phyloP scores from a whole-genome alignment of 2,329 filamentous ascomycete species.

The Cercospora beticola region DNA sequence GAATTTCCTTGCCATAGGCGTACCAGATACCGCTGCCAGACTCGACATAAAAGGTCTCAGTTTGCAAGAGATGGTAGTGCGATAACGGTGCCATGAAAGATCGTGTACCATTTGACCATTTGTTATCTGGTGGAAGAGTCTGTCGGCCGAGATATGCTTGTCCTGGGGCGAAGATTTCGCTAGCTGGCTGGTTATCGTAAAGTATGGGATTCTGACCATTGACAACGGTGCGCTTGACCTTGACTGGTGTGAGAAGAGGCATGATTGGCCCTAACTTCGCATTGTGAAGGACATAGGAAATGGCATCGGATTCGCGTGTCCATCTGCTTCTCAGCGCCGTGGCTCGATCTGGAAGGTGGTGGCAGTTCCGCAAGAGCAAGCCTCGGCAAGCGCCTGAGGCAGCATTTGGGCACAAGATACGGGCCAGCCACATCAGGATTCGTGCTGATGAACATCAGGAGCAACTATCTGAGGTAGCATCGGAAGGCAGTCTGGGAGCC shows the following conservation, averaged over 20 bases:
- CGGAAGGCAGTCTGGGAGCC: no score
- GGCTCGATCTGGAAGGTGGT: no score
- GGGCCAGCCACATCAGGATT: no score
- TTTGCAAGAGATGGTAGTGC: conserved; percentile 25
- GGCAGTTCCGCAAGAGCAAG: no score
- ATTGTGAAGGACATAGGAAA: no score
- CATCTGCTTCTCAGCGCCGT: no score
- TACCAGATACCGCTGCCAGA: conserved; percentile 22
- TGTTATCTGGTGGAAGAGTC: conserved; percentile 15
- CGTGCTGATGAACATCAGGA: no score
- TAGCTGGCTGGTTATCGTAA: conserved; percentile 5
- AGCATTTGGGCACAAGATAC: no score
- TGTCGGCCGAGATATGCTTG: conserved; percentile 18
- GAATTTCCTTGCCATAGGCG: conserved; percentile 11
- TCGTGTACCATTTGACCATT: conserved; percentile 17
- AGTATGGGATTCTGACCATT: conserved; percentile 5
- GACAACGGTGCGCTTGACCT: neutral
- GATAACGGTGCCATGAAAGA: conserved; percentile 22
- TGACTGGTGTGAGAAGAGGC: neutral
- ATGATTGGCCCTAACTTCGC: neutral
- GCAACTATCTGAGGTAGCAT: no score
- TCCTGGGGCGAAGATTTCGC: conserved; percentile 12
- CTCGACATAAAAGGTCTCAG: conserved; percentile 21
- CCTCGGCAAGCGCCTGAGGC: no score
- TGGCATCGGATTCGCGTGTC: no score